These are phyloP conservation scores for Sporothrix curviconia DNA, from an alignment of 2,329 filamentous ascomycete species.

Conservation along the genomic window DNA sequence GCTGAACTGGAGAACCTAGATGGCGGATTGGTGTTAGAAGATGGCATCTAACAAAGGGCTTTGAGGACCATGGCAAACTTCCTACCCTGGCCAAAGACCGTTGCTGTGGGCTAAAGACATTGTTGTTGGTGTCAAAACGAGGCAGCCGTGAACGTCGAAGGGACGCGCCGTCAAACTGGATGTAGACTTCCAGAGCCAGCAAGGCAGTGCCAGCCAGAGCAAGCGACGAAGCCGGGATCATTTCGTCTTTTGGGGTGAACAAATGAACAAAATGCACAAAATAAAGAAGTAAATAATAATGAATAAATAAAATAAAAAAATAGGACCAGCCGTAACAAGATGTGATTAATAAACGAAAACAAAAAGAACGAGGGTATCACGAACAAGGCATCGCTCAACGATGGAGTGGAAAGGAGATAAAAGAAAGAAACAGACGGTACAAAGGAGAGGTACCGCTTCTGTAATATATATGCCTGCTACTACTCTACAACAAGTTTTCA, in stretches of 20 bases:
- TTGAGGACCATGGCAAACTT: no score
- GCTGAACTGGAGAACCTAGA: conserved; percentile 45
- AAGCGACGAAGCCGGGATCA: conserved; percentile 1
- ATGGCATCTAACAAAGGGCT: neutral
- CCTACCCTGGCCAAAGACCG: conserved; percentile 43
- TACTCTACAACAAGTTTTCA: neutral
- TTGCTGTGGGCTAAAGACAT: conserved; percentile 45
- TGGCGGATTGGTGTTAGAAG: conserved; percentile 10
- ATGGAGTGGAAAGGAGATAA: neutral
- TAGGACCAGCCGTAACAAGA: conserved; percentile 14
- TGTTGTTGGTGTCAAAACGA: conserved; percentile 36
- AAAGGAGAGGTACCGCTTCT: neutral
- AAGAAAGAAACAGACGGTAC: neutral
- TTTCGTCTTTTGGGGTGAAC: neutral
- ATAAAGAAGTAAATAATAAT: neutral
- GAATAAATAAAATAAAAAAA: neutral
- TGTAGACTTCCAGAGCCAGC: conserved; percentile 26
- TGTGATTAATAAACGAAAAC: conserved; percentile 1
- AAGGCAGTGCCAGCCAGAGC: conserved; percentile 13
- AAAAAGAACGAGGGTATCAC: neutral
- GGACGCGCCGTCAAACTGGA: conserved; percentile 44
- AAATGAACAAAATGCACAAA: no score
- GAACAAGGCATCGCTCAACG: conserved; percentile 4
- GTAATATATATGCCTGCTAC: neutral
- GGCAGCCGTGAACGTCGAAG: conserved; percentile 30